These are phyloP conservation scores for Trematosphaeria pertusa DNA, from an alignment of 2,329 filamentous ascomycete species.

Conservation along the genomic window DNA sequence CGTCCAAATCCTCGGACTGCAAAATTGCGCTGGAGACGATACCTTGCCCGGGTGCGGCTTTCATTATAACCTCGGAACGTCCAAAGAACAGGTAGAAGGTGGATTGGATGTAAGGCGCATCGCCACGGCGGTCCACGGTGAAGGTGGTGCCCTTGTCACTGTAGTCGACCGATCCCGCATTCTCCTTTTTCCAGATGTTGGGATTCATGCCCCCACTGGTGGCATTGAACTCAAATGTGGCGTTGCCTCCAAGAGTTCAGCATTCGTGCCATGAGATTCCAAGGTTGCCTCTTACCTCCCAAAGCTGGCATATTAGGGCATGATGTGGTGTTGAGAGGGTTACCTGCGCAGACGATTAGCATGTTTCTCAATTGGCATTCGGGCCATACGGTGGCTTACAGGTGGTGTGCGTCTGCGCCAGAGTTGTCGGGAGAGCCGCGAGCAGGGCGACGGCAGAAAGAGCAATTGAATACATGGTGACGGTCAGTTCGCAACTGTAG, in stretches of 20 bases:
- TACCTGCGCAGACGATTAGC: too few relatives aligned
- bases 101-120: conserved; percentile 79
- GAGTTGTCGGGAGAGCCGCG: conserved; percentile 51
- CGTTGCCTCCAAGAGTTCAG: conserved; percentile 69
- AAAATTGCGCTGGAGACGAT: conserved; percentile 60
- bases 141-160: conserved; percentile 71
- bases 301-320: conserved; percentile 76
- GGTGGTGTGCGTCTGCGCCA: conserved; percentile 76
- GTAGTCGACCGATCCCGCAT: conserved; percentile 70
- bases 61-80: conserved; percentile 56
- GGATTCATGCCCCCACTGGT: conserved; percentile 51
- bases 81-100: conserved; percentile 63
- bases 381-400: too few relatives aligned
- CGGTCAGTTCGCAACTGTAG: conserved; percentile 14
- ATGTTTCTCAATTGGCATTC: too few relatives aligned
- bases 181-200: conserved; percentile 67
- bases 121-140: conserved; percentile 71
- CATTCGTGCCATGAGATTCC: too few relatives aligned
- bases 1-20: conserved; percentile 60
- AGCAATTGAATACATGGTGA: conserved; percentile 40
- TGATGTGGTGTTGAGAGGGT: conserved; percentile 71
- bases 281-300: too few relatives aligned
- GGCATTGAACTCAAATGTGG: conserved; percentile 61
- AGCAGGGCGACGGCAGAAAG: conserved; percentile 48
- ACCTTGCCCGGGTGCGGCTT: conserved; percentile 57